Evolutionary conservation across 75 land plant species (phyloP).

Genomic region (Adiantum capillusveneris): DNA sequence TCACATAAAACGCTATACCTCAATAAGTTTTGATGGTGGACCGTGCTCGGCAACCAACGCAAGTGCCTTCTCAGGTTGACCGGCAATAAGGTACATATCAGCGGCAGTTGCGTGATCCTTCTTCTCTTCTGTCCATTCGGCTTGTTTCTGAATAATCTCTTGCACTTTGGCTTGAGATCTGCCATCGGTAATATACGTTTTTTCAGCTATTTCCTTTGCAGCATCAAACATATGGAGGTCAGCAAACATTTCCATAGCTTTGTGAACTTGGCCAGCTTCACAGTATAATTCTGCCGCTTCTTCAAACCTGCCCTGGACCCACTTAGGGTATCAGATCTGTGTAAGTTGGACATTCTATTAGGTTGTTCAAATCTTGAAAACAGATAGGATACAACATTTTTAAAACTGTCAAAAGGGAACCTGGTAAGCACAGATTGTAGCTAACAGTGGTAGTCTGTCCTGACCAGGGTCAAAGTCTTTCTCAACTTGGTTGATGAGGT

Average conservation of each 20-base stretch:
- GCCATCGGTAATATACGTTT: conserved; percentile 5
- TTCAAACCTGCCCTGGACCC: conserved; percentile 26
- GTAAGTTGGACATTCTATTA: too few species aligned
- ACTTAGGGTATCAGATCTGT: neutral
- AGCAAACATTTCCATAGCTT: conserved; percentile 37
- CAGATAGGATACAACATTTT: neutral
- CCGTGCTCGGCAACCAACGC: conserved; percentile 31
- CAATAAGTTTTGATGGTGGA: conserved; percentile 32
- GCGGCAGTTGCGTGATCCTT: conserved; percentile 40
- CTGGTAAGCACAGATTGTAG: conserved; percentile 28
- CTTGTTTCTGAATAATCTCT: conserved; percentile 39
- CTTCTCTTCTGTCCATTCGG: conserved; percentile 38
- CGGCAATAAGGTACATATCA: conserved; percentile 32
- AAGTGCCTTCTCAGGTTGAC: conserved; percentile 29
- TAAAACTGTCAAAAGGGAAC: conserved; percentile 2
- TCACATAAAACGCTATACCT: too few species aligned
- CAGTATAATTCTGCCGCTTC: conserved; percentile 32
- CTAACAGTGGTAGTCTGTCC: conserved; percentile 12
- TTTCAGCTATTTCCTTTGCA: conserved; percentile 31
- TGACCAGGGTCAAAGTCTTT: conserved; percentile 8
- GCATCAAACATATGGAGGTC: conserved; percentile 42
- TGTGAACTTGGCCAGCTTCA: conserved; percentile 33
- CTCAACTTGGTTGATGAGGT: conserved; percentile 18
- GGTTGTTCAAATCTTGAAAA: neutral
- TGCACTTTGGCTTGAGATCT: conserved; percentile 23